Base-by-base conservation (phyloP, 1,284 basidiomycete genomes). In the Ganoderma boninense region DNA sequence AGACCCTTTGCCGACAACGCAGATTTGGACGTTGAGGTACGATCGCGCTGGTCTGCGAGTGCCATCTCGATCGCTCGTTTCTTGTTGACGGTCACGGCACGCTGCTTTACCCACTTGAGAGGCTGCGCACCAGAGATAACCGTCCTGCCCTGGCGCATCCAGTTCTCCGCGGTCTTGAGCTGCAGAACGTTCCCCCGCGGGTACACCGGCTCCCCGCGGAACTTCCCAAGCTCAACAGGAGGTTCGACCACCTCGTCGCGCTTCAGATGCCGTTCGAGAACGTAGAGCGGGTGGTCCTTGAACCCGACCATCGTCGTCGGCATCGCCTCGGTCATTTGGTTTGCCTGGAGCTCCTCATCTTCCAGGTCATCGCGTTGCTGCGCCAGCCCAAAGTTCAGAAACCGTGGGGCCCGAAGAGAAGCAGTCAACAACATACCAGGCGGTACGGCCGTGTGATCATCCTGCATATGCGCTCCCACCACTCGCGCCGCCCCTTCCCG, bases 261-360 rank as follows among this genome's bases (percentile, higher is more conserved):
- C 77, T 92, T 95, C 26, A 99, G 87, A 80, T 99, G 97, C 7
- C 96, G 92, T 75, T 91, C 89, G 52, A 99, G 89, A 14, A 94
- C 94, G 80, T 97, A 99, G 91, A 98, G 81, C 1, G 97, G 96
- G 81, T 99, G 97, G 77, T 97, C 94, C 80, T 99, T 99, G 89
- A 99, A 99, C 0, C 95, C 97, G 32, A 86, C 86, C 73, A 99
- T 88, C 40, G 95, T 94, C 14, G 92, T 93, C 0, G 97, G 97
- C 95, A 99, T 98, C n/a, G 93, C 95, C 81, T 98, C 97, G 38
- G 89, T 90, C 74, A 94, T 83, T 77, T 95, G 92, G 69, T 90
- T 89, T 1, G 86, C 87, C 72, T 94, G 88, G 40, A 99, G 83
- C 80, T 99, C 97, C n/a, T 95, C 94, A 76, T 99, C 97, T 82